Evolutionary conservation across 495 filamentous ascomycete species (phyloP).

Genomic region (Penicillium subrubescens): DNA sequence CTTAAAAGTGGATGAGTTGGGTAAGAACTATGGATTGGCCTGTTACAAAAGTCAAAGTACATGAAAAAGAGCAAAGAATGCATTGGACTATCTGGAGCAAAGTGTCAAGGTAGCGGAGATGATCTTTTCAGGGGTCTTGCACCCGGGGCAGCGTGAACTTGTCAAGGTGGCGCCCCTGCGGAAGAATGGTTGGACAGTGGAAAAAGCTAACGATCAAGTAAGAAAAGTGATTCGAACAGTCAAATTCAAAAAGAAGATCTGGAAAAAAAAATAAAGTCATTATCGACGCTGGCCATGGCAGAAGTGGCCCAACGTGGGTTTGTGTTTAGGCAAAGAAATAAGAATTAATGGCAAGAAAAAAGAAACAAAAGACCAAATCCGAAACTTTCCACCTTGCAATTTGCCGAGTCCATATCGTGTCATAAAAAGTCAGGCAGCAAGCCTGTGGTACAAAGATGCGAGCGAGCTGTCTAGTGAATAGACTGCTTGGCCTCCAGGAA

Average conservation of each 20-base stretch:
- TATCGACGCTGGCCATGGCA: constrained; percentile 18
- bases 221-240: constrained; percentile 4
- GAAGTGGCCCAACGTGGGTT: constrained; percentile 14
- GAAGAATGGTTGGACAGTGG: constrained; percentile 5
- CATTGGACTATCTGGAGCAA: constrained; percentile 12
- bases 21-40: not conserved
- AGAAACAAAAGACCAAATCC: constrained; percentile 22
- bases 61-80: constrained; percentile 1
- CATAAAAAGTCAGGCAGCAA: constrained; percentile 10
- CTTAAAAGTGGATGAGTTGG: not conserved
- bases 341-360: constrained; percentile 12
- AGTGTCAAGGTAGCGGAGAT: not conserved
- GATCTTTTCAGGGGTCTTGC: not conserved
- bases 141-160: not conserved
- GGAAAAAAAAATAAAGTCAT: constrained; percentile 9
- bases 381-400: constrained; percentile 21
- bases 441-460: not conserved
- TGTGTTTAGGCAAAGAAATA: not conserved
- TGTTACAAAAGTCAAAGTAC: not conserved
- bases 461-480: constrained; percentile 18
- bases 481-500: constrained; percentile 53
- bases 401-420: constrained; percentile 26
- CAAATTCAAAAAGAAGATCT: constrained; percentile 8
- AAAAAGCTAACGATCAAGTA: not conserved
- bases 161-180: not conserved